A percentile compares a stretch with the other conserved stretches of the same genome.
Evolutionary conservation across 1,139 yeast species (phyloP).

Genomic region (Pichia sp.): DNA sequence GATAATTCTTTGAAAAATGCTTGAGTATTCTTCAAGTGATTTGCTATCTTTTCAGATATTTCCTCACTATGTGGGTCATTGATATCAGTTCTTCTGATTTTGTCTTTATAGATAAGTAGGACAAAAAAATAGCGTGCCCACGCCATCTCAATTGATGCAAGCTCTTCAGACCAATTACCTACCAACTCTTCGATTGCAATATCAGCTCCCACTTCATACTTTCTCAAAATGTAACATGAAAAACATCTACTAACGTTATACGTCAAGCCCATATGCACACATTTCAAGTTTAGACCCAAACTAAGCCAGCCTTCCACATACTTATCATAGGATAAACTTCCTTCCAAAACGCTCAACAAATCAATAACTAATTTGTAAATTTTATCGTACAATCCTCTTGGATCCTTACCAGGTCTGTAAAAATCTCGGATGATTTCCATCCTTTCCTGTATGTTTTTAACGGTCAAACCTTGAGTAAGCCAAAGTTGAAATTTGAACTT

Average conservation of each 20-base stretch:
- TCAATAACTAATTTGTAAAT: slow-evolving; percentile 6
- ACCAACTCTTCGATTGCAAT: slow-evolving; percentile 7
- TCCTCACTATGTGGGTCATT: slow-evolving; percentile 2
- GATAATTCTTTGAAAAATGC: slow-evolving; percentile 36
- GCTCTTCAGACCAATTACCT: not conserved
- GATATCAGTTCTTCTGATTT: slow-evolving; percentile 10
- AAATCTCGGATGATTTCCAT: slow-evolving; percentile 2
- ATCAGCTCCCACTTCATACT: slow-evolving; percentile 13
- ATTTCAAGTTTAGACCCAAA: not conserved
- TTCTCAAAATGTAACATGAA: slow-evolving; percentile 13
- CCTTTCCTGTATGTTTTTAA: slow-evolving; percentile 11
- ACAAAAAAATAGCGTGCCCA: slow-evolving; percentile 11
- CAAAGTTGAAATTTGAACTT: slow-evolving; percentile 15
- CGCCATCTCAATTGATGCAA: slow-evolving; percentile 10
- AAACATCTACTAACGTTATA: slow-evolving; percentile 5
- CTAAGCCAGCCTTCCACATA: not conserved
- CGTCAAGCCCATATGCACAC: not conserved
- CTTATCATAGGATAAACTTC: slow-evolving; percentile 7
- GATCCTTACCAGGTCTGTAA: slow-evolving; percentile 3
- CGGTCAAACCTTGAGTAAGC: slow-evolving; percentile 17
- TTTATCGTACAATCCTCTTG: not conserved
- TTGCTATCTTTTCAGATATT: slow-evolving; percentile 4
- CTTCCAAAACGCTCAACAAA: slow-evolving; percentile 7
- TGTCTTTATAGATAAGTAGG: slow-evolving; percentile 13
- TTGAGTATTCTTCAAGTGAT: slow-evolving; percentile 14